Percentiles rank a stretch among this genome's conserved stretches.
Conservation (phyloP, 768 basidiomycete genomes). For the Amanita phalloides region DNA sequence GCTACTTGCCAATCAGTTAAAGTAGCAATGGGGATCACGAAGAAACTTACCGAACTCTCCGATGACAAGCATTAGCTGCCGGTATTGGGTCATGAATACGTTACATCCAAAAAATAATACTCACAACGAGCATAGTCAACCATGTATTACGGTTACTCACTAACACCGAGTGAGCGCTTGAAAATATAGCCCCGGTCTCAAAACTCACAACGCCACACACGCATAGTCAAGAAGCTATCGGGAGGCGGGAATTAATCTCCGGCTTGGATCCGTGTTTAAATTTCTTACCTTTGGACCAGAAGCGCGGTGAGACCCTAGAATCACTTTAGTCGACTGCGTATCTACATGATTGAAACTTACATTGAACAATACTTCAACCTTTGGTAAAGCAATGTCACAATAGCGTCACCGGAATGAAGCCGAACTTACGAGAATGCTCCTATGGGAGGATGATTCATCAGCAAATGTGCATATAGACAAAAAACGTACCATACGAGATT, state of each 20-base stretch:
- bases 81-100: background rate
- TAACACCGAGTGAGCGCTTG: slow-evolving; percentile 6
- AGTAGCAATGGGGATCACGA: background rate
- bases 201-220: slow-evolving; percentile 19
- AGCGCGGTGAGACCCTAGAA: slow-evolving; percentile 33
- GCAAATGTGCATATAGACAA: background rate
- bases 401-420: background rate
- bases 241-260: background rate
- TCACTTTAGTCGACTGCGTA: background rate
- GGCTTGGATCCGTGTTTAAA: background rate
- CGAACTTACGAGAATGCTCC: slow-evolving; percentile 25
- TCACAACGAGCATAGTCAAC: slow-evolving; percentile 12
- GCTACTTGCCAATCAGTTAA: slow-evolving; percentile 5
- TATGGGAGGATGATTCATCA: slow-evolving; percentile 5
- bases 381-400: background rate
- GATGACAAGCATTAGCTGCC: slow-evolving; percentile 13
- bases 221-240: slow-evolving; percentile 17
- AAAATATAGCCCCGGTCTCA: background rate
- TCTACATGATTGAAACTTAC: slow-evolving; percentile 14
- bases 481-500: slow-evolving; percentile 30
- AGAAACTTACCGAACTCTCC: slow-evolving; percentile 16
- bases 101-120: background rate
- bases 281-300: slow-evolving; percentile 32
- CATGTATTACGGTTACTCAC: slow-evolving; percentile 17
- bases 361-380: slow-evolving; percentile 43